Conservation (phyloP, 1,284 basidiomycete species). For the Pyrrhoderma noxium region DNA sequence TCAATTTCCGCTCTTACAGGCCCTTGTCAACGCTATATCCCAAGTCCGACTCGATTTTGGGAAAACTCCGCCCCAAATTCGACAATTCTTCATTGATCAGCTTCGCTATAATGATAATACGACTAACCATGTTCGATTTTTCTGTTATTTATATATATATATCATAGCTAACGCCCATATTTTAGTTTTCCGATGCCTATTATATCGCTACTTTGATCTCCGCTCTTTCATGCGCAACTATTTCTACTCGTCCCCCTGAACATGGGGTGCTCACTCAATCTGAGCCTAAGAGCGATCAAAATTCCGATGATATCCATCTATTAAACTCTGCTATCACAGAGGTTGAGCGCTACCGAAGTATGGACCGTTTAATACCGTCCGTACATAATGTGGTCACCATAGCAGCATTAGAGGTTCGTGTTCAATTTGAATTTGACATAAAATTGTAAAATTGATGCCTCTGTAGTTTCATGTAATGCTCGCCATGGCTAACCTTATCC, state of each 20-base stretch:
- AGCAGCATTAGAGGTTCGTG: constrained; percentile 73
- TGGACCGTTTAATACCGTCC: constrained; percentile 94
- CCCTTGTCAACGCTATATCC: constrained; percentile 75
- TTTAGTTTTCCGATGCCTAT: constrained; percentile 82
- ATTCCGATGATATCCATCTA: constrained; percentile 56
- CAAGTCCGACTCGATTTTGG: constrained; percentile 81
- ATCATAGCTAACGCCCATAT: not conserved
- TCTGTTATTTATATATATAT: not conserved
- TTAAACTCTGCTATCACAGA: constrained; percentile 70
- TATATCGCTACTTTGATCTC: constrained; percentile 88
- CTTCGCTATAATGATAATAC: constrained; percentile 95
- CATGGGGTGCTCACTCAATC: constrained; percentile 66
- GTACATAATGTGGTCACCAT: constrained; percentile 91
- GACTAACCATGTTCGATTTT: constrained; percentile 63
- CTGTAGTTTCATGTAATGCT: constrained; percentile 75
- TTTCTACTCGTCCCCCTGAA: constrained; percentile 69
- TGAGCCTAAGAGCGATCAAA: constrained; percentile 58
- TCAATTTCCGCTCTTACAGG: constrained; percentile 33
- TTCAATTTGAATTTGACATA: constrained; percentile 3
- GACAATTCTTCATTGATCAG: constrained; percentile 86
- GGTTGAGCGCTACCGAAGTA: constrained; percentile 86
- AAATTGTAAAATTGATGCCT: constrained; percentile 7
- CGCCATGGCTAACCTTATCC: constrained; percentile 72
- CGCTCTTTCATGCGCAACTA: constrained; percentile 69
- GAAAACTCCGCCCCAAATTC: constrained; percentile 82